Conservation (phyloP, 331 rosid species). For the Rosa hybrid region DNA sequence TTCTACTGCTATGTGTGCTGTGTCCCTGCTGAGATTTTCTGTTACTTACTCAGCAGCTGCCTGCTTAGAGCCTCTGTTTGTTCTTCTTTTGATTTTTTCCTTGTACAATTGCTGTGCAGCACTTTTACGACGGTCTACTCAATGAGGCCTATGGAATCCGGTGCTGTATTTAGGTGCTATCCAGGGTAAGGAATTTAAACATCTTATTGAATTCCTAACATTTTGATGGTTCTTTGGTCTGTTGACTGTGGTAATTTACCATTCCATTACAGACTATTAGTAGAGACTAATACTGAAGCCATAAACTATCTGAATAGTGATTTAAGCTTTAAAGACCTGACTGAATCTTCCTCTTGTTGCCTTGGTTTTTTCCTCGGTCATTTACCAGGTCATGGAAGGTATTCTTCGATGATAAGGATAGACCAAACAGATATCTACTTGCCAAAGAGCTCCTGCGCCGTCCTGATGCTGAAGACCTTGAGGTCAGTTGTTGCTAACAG, state of each 20-base stretch:
- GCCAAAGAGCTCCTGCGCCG: conserved; percentile 75
- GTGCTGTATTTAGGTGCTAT: conserved; percentile 89
- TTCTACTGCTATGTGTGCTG: not conserved
- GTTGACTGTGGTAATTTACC: not conserved
- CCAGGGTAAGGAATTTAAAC: conserved; percentile 67
- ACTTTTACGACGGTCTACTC: conserved; percentile 77
- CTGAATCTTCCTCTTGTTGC: not conserved
- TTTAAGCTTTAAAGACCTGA: not conserved
- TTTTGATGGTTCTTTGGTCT: not conserved
- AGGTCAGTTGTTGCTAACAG: conserved; percentile 57
- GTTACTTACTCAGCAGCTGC: not conserved
- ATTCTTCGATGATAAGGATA: conserved; percentile 86
- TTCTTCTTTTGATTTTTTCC: not conserved
- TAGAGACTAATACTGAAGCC: too few relatives aligned
- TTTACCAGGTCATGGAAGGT: conserved; percentile 82
- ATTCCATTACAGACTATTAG: not conserved
- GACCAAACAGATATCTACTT: conserved; percentile 81
- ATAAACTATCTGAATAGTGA: not conserved
- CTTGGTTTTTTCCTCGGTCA: conserved; percentile 24
- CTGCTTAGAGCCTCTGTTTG: not conserved
- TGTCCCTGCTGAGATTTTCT: not conserved
- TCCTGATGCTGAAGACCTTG: conserved; percentile 86
- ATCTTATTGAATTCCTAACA: not conserved
- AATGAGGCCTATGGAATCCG: conserved; percentile 90
- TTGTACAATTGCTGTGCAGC: conserved; percentile 38